Conservation (phyloP, 2,329 filamentous ascomycete species). For the Ophiostoma sp. region DNA sequence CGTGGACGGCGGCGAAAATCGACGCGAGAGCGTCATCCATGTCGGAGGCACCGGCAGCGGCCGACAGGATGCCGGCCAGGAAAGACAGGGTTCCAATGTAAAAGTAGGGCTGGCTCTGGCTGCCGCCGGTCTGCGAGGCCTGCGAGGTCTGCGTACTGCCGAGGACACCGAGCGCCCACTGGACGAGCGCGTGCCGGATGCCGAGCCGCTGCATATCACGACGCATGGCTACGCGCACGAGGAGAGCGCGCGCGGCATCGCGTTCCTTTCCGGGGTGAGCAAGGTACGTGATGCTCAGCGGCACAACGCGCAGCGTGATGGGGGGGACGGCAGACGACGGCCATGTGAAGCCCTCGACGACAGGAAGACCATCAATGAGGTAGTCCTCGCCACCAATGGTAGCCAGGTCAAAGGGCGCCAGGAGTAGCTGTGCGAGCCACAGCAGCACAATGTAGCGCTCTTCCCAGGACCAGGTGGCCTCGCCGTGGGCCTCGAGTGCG, state of each 20-base stretch:
- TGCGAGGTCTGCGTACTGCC: neutral
- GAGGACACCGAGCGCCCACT: constrained; percentile 64
- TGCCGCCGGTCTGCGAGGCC: constrained; percentile 29
- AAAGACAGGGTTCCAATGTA: constrained; percentile 76
- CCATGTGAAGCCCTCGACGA: constrained; percentile 48
- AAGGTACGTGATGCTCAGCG: constrained; percentile 66
- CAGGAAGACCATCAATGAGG: constrained; percentile 36
- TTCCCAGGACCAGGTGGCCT: constrained; percentile 64
- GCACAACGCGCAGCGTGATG: constrained; percentile 64
- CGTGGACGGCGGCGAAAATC: constrained; percentile 62
- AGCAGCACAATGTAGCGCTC: constrained; percentile 81
- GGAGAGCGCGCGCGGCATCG: constrained; percentile 75
- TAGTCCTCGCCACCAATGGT: constrained; percentile 50
- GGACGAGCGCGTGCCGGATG: constrained; percentile 60
- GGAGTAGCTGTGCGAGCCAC: constrained; percentile 77
- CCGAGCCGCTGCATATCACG: constrained; percentile 80
- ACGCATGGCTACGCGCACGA: constrained; percentile 76
- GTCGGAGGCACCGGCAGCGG: constrained; percentile 66
- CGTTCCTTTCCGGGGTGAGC: constrained; percentile 76
- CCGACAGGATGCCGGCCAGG: constrained; percentile 64
- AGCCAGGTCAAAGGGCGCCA: constrained; percentile 84
- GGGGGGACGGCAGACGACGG: constrained; percentile 55
- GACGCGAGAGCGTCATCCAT: constrained; percentile 60
- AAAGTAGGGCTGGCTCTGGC: constrained; percentile 56
- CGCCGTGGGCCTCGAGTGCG: constrained; percentile 55